Percentiles rank a stretch among this genome's conserved stretches.
phyloP scores from a whole-genome alignment of 1,139 yeast species.

The Zhuliangozyma blackwelliae region DNA sequence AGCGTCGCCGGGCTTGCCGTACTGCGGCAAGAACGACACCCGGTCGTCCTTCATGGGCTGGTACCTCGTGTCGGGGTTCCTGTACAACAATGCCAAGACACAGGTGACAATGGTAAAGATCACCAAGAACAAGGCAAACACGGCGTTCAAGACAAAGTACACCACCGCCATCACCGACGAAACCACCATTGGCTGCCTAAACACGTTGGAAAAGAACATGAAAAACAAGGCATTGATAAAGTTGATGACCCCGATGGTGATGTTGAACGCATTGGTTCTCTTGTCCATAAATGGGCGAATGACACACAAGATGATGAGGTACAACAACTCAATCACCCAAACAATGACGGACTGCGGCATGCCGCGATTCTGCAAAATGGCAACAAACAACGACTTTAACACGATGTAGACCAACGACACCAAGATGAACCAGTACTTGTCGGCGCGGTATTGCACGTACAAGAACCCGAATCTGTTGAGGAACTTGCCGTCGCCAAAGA shows the following conservation, averaged over 20 bases:
- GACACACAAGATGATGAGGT: slow-evolving; percentile 60
- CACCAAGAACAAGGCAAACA: slow-evolving; percentile 75
- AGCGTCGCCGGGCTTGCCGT: slow-evolving; percentile 47
- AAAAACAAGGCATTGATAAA: slow-evolving; percentile 81
- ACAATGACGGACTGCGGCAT: slow-evolving; percentile 75
- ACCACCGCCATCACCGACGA: slow-evolving; percentile 91
- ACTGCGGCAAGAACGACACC: slow-evolving; percentile 73
- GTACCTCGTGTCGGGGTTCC: slow-evolving; percentile 92
- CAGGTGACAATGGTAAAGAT: slow-evolving; percentile 86
- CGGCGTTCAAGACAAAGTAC: slow-evolving; percentile 87
- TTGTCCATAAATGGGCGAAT: slow-evolving; percentile 91
- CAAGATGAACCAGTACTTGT: slow-evolving; percentile 75
- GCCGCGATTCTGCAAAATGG: slow-evolving; percentile 77
- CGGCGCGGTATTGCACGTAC: slow-evolving; percentile 88
- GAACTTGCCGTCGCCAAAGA: slow-evolving; percentile 78
- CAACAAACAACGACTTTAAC: slow-evolving; percentile 77
- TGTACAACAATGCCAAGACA: slow-evolving; percentile 74
- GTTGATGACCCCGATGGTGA: slow-evolving; percentile 74
- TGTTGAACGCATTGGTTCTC: slow-evolving; percentile 87
- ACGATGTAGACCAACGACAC: slow-evolving; percentile 63
- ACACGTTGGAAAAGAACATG: slow-evolving; percentile 81
- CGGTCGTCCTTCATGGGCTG: slow-evolving; percentile 97
- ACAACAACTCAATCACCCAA: slow-evolving; percentile 68
- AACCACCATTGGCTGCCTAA: slow-evolving; percentile 80
- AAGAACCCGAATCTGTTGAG: slow-evolving; percentile 89